Conservation (phyloP, 1,284 basidiomycete genomes). For the Stygiomarasmius scandens region DNA sequence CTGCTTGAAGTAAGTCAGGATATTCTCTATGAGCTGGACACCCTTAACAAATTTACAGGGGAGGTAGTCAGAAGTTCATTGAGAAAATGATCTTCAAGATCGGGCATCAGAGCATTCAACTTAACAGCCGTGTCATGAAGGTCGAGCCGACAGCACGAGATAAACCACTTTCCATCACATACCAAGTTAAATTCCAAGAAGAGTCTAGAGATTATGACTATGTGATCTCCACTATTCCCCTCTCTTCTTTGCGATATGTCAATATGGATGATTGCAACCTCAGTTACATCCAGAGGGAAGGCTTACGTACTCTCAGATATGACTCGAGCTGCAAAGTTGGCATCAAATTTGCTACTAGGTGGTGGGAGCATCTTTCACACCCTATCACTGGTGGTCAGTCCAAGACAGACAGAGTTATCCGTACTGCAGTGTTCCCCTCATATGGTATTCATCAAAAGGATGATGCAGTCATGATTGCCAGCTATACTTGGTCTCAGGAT, state of each 20-base stretch:
- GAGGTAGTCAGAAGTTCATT: no score
- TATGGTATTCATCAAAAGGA: constrained; percentile 17
- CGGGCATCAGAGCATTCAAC: no score
- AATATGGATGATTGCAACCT: constrained; percentile 26
- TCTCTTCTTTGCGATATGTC: constrained; percentile 28
- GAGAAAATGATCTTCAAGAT: no score
- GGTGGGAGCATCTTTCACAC: constrained; percentile 30
- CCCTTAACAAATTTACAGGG: no score
- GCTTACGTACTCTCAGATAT: constrained; percentile 30
- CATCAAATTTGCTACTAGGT: constrained; percentile 33
- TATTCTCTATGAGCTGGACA: no score
- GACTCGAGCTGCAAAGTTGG: constrained; percentile 33
- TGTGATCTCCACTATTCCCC: constrained; percentile 33
- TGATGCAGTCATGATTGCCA: not conserved
- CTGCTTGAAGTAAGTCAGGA: no score
- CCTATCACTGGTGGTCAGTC: constrained; percentile 24
- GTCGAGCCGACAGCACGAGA: no score
- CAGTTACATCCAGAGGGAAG: constrained; percentile 19
- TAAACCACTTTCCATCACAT: no score
- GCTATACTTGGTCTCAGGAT: not conserved
- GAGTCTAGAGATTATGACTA: constrained; percentile 12
- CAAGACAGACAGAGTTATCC: constrained; percentile 31
- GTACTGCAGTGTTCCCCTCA: constrained; percentile 33
- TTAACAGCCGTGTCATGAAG: no score
- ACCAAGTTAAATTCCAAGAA: no score